phyloP scores from a whole-genome alignment of 148 eudicot genomes.

The Spergularia bocconei region DNA sequence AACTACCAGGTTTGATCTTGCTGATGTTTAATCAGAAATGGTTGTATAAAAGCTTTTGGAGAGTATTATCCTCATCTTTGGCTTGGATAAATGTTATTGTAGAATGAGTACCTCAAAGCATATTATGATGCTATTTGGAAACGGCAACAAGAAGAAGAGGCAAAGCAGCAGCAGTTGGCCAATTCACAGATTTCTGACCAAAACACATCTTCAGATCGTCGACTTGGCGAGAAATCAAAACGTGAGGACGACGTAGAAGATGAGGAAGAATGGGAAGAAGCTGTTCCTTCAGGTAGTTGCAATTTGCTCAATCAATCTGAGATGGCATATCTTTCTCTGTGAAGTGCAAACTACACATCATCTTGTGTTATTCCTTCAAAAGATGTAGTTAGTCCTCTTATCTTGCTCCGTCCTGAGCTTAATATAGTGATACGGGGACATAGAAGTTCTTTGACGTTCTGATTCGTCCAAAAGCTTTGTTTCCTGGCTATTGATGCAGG shows the following conservation, averaged over 20 bases:
- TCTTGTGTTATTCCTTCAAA: not conserved
- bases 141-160: slow-evolving; percentile 61
- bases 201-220: slow-evolving; percentile 45
- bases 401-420: not conserved
- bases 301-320: not conserved
- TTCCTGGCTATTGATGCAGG: not conserved
- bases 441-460: not conserved
- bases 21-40: not conserved
- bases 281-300: slow-evolving; percentile 58
- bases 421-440: not conserved
- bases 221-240: slow-evolving; percentile 68
- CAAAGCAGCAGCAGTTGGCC: slow-evolving; percentile 39
- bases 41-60: not conserved
- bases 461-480: not conserved
- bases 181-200: slow-evolving; percentile 26
- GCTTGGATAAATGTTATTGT: slow-evolving; percentile 9
- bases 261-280: slow-evolving; percentile 80
- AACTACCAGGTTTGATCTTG: slow-evolving; percentile 47
- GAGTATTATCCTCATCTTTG: not conserved
- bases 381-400: not conserved
- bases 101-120: slow-evolving; percentile 85
- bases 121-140: slow-evolving; percentile 80
- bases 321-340: not conserved
- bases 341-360: not conserved
- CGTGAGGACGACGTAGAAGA: slow-evolving; percentile 54